Percentiles rank a stretch among this genome's conserved stretches.
These are phyloP conservation scores for Globisporangium emineosum DNA, from an alignment of 352 stramenopile genomes.

Conservation along the genomic window DNA sequence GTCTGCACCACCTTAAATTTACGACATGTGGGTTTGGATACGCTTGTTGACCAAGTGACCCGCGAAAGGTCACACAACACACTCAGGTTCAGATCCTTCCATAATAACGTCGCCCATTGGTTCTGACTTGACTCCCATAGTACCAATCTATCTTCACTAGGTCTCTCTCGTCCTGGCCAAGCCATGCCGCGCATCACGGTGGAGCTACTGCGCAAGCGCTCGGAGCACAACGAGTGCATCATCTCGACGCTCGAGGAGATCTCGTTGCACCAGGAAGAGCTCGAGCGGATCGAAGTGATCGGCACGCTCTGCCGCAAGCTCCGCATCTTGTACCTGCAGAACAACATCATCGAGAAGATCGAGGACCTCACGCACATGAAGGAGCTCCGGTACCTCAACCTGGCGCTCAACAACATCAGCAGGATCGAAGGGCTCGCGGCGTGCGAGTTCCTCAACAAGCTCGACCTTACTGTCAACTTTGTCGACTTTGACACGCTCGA, in stretches of 20 bases:
- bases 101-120: not conserved
- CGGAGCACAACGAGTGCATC: constrained; percentile 94
- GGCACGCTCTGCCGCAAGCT: constrained; percentile 88
- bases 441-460: constrained; percentile 91
- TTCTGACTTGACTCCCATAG: not conserved
- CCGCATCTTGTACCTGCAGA: constrained; percentile 95
- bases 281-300: constrained; percentile 91
- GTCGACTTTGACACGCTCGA: constrained; percentile 91
- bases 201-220: constrained; percentile 81
- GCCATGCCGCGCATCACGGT: constrained; percentile 75
- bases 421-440: constrained; percentile 82
- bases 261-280: constrained; percentile 90
- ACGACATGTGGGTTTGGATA: not conserved
- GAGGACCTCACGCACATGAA: constrained; percentile 93
- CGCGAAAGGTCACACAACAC: constrained; percentile 1
- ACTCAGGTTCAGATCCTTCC: not conserved
- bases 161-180: not conserved
- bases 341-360: constrained; percentile 95
- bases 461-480: constrained; percentile 96
- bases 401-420: constrained; percentile 94
- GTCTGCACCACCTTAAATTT: not conserved
- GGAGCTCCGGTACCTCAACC: constrained; percentile 93
- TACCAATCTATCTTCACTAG: not conserved
- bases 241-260: constrained; percentile 93
- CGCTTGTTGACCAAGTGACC: not conserved